Percentiles rank a stretch among this genome's conserved stretches.
These are phyloP conservation scores for Penicillium soppii DNA, from an alignment of 495 filamentous ascomycete species.

Conservation along the genomic window DNA sequence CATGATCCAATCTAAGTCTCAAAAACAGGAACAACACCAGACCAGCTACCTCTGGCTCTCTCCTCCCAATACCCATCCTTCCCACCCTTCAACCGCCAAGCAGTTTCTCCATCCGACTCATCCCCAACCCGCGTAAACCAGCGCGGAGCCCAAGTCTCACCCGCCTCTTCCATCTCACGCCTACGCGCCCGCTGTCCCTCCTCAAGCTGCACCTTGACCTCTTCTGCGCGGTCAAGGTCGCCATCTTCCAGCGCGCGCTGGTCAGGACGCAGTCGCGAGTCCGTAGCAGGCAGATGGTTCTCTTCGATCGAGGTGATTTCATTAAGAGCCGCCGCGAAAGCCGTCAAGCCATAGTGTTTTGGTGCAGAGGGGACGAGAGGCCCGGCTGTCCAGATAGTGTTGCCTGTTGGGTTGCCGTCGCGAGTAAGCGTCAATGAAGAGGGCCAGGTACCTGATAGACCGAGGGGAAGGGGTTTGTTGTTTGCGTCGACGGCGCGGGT, in stretches of 20 bases:
- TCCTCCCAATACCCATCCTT: constrained; percentile 94
- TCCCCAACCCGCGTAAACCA: constrained; percentile 75
- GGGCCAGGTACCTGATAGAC: constrained; percentile 83
- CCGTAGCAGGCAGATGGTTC: constrained; percentile 70
- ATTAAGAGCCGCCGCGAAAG: constrained; percentile 83
- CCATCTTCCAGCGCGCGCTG: constrained; percentile 85
- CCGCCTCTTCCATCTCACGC: constrained; percentile 69
- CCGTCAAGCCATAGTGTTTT: constrained; percentile 81
- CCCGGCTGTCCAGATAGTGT: constrained; percentile 75
- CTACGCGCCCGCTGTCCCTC: constrained; percentile 79
- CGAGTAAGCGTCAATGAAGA: constrained; percentile 61
- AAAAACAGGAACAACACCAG: constrained; percentile 71
- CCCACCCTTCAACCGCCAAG: constrained; percentile 78
- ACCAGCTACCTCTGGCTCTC: constrained; percentile 67
- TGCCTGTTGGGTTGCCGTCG: constrained; percentile 52
- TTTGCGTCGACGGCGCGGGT: constrained; percentile 67
- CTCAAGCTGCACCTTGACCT: constrained; percentile 77
- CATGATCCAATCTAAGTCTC: constrained; percentile 26
- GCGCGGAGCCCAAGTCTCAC: constrained; percentile 66
- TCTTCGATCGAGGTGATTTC: constrained; percentile 82
- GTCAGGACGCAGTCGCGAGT: constrained; percentile 83
- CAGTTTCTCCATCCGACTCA: constrained; percentile 59
- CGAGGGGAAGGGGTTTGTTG: constrained; percentile 58
- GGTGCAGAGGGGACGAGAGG: constrained; percentile 70
- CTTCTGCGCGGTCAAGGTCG: constrained; percentile 80